Percentiles rank a stretch among this genome's conserved stretches.
These are phyloP conservation scores for Aspergillus ochraceoroseus DNA, from an alignment of 2,329 filamentous ascomycete species.

Conservation along the genomic window DNA sequence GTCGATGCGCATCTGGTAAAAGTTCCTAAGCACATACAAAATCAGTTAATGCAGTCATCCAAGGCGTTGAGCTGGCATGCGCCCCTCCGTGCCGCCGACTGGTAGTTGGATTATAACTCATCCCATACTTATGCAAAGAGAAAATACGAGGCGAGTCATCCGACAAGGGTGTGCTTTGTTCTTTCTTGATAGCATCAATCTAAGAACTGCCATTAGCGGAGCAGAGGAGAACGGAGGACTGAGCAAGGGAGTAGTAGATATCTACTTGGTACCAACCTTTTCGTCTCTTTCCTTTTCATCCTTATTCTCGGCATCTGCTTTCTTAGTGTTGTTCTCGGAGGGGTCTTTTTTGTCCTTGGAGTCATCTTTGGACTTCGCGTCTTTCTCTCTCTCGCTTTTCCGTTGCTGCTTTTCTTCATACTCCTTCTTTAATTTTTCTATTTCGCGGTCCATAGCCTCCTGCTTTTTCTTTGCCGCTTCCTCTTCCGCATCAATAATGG, in stretches of 20 bases:
- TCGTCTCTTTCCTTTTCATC: constrained; percentile 50
- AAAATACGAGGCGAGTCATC: constrained; percentile 76
- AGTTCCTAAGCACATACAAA: constrained; percentile 53
- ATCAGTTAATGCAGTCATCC: constrained; percentile 2
- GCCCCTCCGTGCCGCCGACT: background rate
- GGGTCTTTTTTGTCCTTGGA: constrained; percentile 45
- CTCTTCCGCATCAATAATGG: constrained; percentile 45
- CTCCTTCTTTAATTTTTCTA: constrained; percentile 47
- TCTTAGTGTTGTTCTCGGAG: constrained; percentile 40
- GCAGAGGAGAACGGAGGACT: no score
- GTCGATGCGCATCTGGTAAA: constrained; percentile 80
- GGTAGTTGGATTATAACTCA: constrained; percentile 8
- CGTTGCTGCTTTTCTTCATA: constrained; percentile 74
- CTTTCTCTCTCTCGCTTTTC: constrained; percentile 60
- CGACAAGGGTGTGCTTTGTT: constrained; percentile 36
- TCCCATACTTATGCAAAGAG: constrained; percentile 67
- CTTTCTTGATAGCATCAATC: constrained; percentile 46
- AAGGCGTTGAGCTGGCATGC: constrained; percentile 2
- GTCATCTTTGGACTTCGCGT: constrained; percentile 45
- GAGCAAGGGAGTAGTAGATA: no score
- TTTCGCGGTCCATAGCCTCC: constrained; percentile 43
- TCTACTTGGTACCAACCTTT: constrained; percentile 52
- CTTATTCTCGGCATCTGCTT: constrained; percentile 37
- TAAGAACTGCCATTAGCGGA: no score
- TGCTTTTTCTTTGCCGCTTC: constrained; percentile 43